These are phyloP conservation scores for Cyclanthera cordifolia DNA, from an alignment of 306 rosid species.

Conservation along the genomic window DNA sequence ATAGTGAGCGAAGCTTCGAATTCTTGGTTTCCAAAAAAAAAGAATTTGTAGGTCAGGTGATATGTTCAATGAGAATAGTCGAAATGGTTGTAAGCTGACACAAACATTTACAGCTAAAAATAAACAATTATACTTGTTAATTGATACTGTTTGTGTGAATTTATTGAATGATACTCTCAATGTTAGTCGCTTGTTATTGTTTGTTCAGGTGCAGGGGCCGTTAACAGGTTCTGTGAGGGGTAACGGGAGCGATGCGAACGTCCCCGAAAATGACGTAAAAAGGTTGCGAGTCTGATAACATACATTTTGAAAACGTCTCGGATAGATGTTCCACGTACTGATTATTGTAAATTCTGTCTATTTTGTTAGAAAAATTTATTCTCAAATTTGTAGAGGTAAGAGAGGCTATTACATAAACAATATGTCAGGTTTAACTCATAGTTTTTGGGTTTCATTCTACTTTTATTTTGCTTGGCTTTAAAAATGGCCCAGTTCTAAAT, in stretches of 20 bases:
- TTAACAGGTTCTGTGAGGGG: slow-evolving; percentile 28
- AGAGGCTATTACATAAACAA: background rate
- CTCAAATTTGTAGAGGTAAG: background rate
- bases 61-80: too few relatives aligned
- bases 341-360: slow-evolving; percentile 3
- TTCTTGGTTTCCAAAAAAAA: too few relatives aligned
- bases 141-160: background rate
- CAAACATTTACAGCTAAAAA: too few relatives aligned
- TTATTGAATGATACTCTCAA: background rate
- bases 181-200: background rate
- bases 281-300: slow-evolving; percentile 34
- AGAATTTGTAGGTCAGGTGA: too few relatives aligned
- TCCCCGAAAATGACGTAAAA: slow-evolving; percentile 57
- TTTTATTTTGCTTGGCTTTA: background rate
- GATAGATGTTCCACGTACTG: background rate
- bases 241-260: slow-evolving; percentile 55
- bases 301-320: background rate
- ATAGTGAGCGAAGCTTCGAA: too few relatives aligned
- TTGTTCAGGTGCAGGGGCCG: slow-evolving; percentile 54
- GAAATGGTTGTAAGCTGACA: too few relatives aligned
- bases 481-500: background rate
- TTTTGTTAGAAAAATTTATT: background rate
- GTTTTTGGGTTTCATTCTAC: background rate
- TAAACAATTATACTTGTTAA: background rate
- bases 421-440: background rate